phyloP scores from a whole-genome alignment of 1,139 yeast species.

The Taiozyma onychis region DNA sequence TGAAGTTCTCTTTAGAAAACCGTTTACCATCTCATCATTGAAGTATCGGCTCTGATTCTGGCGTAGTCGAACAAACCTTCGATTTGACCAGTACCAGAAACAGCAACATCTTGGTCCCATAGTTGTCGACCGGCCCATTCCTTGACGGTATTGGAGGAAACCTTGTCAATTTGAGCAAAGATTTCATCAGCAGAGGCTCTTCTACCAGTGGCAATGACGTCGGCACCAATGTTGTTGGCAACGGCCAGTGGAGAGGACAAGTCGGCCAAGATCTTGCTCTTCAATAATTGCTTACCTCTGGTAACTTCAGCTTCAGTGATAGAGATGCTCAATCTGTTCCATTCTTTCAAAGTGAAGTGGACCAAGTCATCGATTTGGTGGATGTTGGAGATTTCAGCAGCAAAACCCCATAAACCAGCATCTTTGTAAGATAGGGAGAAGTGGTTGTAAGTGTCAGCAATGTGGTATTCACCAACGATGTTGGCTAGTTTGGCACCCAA shows the following conservation, averaged over 20 bases:
- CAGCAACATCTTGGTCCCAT: slow-evolving; percentile 82
- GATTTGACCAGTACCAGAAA: slow-evolving; percentile 79
- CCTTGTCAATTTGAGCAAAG: slow-evolving; percentile 56
- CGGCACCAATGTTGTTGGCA: slow-evolving; percentile 54
- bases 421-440: slow-evolving; percentile 69
- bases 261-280: slow-evolving; percentile 49
- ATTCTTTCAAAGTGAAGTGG: slow-evolving; percentile 76
- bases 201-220: slow-evolving; percentile 57
- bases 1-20: neutral
- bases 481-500: slow-evolving; percentile 85
- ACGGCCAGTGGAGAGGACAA: slow-evolving; percentile 44
- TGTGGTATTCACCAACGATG: slow-evolving; percentile 63
- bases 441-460: slow-evolving; percentile 66
- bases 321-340: slow-evolving; percentile 78
- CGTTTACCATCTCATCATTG: slow-evolving; percentile 70
- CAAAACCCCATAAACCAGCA: slow-evolving; percentile 80
- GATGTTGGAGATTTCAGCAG: slow-evolving; percentile 57
- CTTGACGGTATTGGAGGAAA: slow-evolving; percentile 53
- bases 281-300: slow-evolving; percentile 68
- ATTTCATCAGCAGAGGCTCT: slow-evolving; percentile 56
- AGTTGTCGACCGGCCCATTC: slow-evolving; percentile 70
- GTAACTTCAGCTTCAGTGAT: slow-evolving; percentile 73
- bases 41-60: slow-evolving; percentile 84
- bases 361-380: slow-evolving; percentile 62
- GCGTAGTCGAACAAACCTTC: slow-evolving; percentile 77